Base-by-base conservation (phyloP, 495 filamentous ascomycete species). In the Aspergillus carlsbadensis region DNA sequence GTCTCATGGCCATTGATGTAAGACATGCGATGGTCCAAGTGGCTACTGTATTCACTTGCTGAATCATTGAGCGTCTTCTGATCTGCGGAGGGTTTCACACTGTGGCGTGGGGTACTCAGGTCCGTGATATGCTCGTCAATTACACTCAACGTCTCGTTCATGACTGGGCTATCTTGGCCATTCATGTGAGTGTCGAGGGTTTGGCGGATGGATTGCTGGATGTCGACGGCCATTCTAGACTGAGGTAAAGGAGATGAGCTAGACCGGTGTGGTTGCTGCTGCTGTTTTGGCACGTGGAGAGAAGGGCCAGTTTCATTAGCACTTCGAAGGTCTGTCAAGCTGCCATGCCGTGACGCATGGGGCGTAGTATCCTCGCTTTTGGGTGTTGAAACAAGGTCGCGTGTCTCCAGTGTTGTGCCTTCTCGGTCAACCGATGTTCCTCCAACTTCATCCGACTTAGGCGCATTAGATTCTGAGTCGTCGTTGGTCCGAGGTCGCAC, bases 81-180 rank as follows among this genome's bases (percentile, higher is more conserved):
- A 29, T 85, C 82, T 49, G 72, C 76, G 17, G 68, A 64, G 29
- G 57, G 47, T 21, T 50, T 53, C 56, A 81, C 60, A 43, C 83
- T 82, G 48, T 85, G 82, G 36, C 85, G 82, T 41, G 91, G 83
- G 6, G 86, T 91, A 66, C 86, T 86, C 73, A 99, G 86, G 66
- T 96, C 91, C 21, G 91, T 96, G 44, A 99, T 98, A 67, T 97
- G 95, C 70, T 99, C 95, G 64, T 99, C 84, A 64, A 99, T 99
- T 31, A 98, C 95, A 63, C 91, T 96, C 54, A 99, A 72, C 0
- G 95, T 98, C 65, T 99, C 93, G 65, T 96, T 91, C 78, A 99
- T 90, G 22, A 98, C 92, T 3, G 92, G 90, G 65, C 90, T 92
- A 22, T 84, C 81, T 59, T 84, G 75, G 26, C 63, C 63, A 35